A percentile compares a stretch with the other conserved stretches of the same genome.
phyloP scores from a whole-genome alignment of 2,329 filamentous ascomycete species.

The Aspergillus udagawae region DNA sequence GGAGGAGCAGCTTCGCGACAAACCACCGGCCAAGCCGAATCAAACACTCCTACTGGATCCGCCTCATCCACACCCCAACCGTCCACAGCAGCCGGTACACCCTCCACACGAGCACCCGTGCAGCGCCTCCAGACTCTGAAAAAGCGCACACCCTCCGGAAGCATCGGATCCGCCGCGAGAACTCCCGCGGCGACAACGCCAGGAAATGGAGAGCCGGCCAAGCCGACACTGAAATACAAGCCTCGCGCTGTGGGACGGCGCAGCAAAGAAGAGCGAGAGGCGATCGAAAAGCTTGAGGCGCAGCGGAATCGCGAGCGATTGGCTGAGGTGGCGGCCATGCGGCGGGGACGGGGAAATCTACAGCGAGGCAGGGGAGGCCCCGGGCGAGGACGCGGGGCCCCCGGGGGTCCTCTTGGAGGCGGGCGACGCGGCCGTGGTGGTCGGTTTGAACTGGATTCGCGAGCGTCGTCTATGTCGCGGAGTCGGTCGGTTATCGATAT shows the following conservation, averaged over 20 bases:
- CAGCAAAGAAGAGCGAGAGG: conserved; percentile 45
- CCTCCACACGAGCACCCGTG: conserved; percentile 31
- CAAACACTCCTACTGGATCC: background rate
- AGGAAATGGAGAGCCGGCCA: conserved; percentile 26
- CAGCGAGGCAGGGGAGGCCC: conserved; percentile 27
- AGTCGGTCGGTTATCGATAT: conserved; percentile 27
- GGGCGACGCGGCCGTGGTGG: conserved; percentile 21
- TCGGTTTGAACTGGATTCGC: conserved; percentile 19
- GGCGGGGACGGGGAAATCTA: conserved; percentile 27
- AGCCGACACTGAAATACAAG: conserved; percentile 41
- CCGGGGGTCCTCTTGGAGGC: conserved; percentile 24
- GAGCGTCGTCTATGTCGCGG: conserved; percentile 25
- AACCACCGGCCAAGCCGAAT: background rate
- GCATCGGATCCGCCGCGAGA: conserved; percentile 26
- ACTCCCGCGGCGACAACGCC: conserved; percentile 11
- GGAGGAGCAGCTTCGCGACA: background rate
- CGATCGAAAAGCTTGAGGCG: conserved; percentile 39
- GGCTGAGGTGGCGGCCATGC: conserved; percentile 38
- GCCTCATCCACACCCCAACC: conserved; percentile 7
- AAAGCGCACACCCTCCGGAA: conserved; percentile 34
- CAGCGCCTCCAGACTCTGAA: conserved; percentile 43
- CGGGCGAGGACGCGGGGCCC: conserved; percentile 28
- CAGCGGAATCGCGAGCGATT: conserved; percentile 38
- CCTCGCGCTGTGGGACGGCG: conserved; percentile 40
- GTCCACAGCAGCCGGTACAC: conserved; percentile 8